Percentiles rank a stretch among this genome's conserved stretches.
Conservation (phyloP, 352 stramenopile species). For the Pythium periplocum region DNA sequence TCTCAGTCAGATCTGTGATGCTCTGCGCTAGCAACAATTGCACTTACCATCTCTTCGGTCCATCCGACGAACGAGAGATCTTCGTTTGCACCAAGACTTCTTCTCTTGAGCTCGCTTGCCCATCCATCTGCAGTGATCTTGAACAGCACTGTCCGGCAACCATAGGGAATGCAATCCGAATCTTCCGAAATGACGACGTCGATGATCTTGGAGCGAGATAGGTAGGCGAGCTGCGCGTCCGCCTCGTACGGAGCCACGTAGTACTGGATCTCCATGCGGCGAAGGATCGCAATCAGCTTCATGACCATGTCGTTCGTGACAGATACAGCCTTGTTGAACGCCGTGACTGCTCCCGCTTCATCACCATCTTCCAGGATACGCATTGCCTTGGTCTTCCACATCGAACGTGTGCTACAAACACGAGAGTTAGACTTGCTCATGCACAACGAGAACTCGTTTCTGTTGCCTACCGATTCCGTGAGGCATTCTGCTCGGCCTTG, state of each 20-base stretch:
- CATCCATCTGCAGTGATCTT: slow-evolving; percentile 89
- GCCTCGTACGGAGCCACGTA: slow-evolving; percentile 97
- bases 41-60: slow-evolving; percentile 80
- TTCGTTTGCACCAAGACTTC: slow-evolving; percentile 76
- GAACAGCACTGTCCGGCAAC: slow-evolving; percentile 88
- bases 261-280: slow-evolving; percentile 79
- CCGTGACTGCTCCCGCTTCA: slow-evolving; percentile 10
- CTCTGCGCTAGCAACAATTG: not conserved
- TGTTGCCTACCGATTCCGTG: slow-evolving; percentile 33
- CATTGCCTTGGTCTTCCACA: slow-evolving; percentile 40
- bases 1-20: no score
- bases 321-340: slow-evolving; percentile 45
- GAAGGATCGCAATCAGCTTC: slow-evolving; percentile 55
- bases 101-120: slow-evolving; percentile 83
- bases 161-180: slow-evolving; percentile 94
- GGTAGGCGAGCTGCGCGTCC: slow-evolving; percentile 94
- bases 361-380: slow-evolving; percentile 21
- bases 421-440: not conserved
- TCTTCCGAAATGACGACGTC: slow-evolving; percentile 97
- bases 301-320: slow-evolving; percentile 78
- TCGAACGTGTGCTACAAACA: slow-evolving; percentile 13
- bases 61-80: slow-evolving; percentile 77
- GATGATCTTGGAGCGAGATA: slow-evolving; percentile 82
- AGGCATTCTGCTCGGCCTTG: slow-evolving; percentile 67
- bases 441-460: not conserved